These are phyloP conservation scores for Saccharomycodes ludwigii DNA, from an alignment of 805 yeast genomes.

Conservation along the genomic window DNA sequence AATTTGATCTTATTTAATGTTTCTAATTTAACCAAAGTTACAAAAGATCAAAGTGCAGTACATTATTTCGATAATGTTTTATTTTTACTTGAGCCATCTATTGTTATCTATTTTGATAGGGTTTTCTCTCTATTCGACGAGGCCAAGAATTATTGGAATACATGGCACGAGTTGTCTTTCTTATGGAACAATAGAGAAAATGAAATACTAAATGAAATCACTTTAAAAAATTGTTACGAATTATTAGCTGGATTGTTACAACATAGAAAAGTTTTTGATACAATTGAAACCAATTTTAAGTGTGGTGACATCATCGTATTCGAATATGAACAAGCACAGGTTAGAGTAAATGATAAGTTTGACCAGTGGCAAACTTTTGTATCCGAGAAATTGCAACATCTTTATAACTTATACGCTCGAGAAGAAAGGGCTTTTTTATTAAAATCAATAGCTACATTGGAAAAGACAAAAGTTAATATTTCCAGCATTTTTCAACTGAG, in stretches of 20 bases:
- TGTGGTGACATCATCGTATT: slow-evolving; percentile 33
- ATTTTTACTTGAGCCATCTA: too few species aligned
- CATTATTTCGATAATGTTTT: too few species aligned
- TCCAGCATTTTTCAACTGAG: too few species aligned
- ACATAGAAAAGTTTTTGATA: slow-evolving; percentile 34
- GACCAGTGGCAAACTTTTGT: slow-evolving; percentile 45
- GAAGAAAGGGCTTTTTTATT: too few species aligned
- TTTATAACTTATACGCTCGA: too few species aligned
- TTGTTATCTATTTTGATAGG: too few species aligned
- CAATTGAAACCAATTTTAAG: slow-evolving; percentile 25
- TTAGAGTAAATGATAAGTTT: slow-evolving; percentile 39
- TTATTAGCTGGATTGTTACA: slow-evolving; percentile 1
- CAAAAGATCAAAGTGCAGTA: too few species aligned
- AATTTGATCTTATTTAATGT: too few species aligned
- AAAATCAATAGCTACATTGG: too few species aligned
- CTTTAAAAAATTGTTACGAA: slow-evolving; percentile 2
- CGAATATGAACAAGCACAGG: slow-evolving; percentile 41
- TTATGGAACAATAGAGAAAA: slow-evolving; percentile 10
- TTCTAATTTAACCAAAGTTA: too few species aligned
- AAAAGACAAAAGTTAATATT: too few species aligned
- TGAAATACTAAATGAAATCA: background rate
- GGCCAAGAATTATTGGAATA: background rate
- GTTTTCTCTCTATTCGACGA: too few species aligned
- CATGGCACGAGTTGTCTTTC: slow-evolving; percentile 3
- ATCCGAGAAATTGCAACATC: slow-evolving; percentile 28